A percentile compares a stretch with the other conserved stretches of the same genome.
phyloP scores from a whole-genome alignment of 805 yeast genomes.

The Jamesozyma spencerorum region DNA sequence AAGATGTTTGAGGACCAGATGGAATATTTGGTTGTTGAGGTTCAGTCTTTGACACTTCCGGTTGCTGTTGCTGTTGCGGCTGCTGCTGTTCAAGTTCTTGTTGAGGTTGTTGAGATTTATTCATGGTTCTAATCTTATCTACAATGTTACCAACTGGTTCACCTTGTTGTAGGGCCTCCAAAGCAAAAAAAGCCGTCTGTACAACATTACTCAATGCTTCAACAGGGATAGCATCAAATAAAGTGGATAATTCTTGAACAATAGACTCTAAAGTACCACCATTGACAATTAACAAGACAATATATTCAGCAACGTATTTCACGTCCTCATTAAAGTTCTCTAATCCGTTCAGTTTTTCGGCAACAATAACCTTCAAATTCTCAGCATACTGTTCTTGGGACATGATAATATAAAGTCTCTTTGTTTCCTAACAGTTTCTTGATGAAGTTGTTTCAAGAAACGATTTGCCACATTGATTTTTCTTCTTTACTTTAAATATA shows the following conservation, averaged over 20 bases:
- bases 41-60: conserved; percentile 11
- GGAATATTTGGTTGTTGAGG: conserved; percentile 11
- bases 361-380: conserved; percentile 37
- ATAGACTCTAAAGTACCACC: conserved; percentile 55
- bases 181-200: conserved; percentile 47
- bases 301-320: conserved; percentile 62
- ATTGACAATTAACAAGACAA: conserved; percentile 60
- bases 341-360: conserved; percentile 33
- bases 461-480: too few species aligned
- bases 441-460: too few species aligned
- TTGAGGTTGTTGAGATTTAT: conserved; percentile 6
- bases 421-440: too few species aligned
- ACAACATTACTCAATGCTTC: conserved; percentile 52
- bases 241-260: conserved; percentile 47
- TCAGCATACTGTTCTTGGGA: conserved; percentile 26
- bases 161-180: conserved; percentile 35
- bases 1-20: conserved; percentile 8
- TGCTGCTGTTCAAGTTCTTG: conserved; percentile 6
- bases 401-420: conserved; percentile 9
- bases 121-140: conserved; percentile 21
- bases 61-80: conserved; percentile 10
- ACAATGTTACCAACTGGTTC: conserved; percentile 27
- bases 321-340: conserved; percentile 42
- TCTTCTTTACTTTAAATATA: too few species aligned
- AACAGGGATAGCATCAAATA: conserved; percentile 54